phyloP scores from a whole-genome alignment of 2,329 filamentous ascomycete species.

The Diaporthe humulicola region DNA sequence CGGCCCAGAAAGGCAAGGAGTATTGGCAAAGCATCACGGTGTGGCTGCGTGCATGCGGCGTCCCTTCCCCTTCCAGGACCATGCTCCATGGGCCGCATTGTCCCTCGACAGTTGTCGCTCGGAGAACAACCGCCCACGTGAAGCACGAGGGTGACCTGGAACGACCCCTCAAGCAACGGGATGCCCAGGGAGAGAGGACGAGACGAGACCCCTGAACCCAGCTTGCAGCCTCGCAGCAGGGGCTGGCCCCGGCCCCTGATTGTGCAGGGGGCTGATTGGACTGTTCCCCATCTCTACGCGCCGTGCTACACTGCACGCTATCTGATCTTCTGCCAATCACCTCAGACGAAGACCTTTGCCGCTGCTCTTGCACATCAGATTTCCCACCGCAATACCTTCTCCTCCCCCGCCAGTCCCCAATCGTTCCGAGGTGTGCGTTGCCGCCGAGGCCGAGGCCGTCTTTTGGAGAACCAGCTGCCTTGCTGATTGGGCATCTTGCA shows the following conservation, averaged over 20 bases:
- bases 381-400: conserved; percentile 29
- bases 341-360: conserved; percentile 32
- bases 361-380: conserved; percentile 31
- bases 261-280: conserved; percentile 33
- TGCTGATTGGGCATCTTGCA: conserved; percentile 33
- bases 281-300: conserved; percentile 37
- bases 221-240: conserved; percentile 34
- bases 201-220: conserved; percentile 32
- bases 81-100: conserved; percentile 2
- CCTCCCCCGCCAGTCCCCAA: conserved; percentile 32
- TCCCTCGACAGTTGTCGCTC: conserved; percentile 1
- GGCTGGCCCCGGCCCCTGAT: conserved; percentile 29
- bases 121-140: conserved; percentile 15
- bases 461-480: conserved; percentile 11
- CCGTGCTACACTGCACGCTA: conserved; percentile 37
- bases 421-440: conserved; percentile 30
- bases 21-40: conserved; percentile 32
- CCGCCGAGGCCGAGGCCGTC: conserved; percentile 36
- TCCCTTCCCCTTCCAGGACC: background rate
- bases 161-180: conserved; percentile 34
- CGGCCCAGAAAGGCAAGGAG: background rate
- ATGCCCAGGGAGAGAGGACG: conserved; percentile 8
- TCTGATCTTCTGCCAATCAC: conserved; percentile 38
- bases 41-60: conserved; percentile 17
- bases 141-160: conserved; percentile 22